phyloP scores from a whole-genome alignment of 2,329 filamentous ascomycete species.

The Rhynchosporium secalis region DNA sequence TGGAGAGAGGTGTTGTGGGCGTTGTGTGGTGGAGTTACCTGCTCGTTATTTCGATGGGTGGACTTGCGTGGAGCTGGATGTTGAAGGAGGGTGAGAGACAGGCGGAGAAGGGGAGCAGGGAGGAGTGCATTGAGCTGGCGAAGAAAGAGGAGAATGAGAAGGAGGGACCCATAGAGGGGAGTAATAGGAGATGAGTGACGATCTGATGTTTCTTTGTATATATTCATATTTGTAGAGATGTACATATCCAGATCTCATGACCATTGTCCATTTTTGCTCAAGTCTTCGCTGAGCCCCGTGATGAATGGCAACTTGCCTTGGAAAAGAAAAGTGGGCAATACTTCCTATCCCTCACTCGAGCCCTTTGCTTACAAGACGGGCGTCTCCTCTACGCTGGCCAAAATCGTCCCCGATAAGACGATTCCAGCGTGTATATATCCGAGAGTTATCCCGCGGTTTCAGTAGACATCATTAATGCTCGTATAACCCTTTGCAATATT shows the following conservation, averaged over 20 bases:
- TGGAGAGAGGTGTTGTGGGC: conserved; percentile 38
- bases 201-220: not conserved
- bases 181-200: not conserved
- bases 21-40: conserved; percentile 37
- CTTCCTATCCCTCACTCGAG: too few relatives aligned
- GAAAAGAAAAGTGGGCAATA: too few relatives aligned
- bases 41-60: conserved; percentile 44
- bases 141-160: conserved; percentile 5
- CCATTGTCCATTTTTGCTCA: too few relatives aligned
- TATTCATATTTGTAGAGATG: not conserved
- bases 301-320: too few relatives aligned
- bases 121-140: conserved; percentile 16
- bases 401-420: too few relatives aligned
- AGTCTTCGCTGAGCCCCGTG: too few relatives aligned
- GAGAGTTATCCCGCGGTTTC: too few relatives aligned
- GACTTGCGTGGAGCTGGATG: conserved; percentile 31
- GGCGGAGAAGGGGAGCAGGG: conserved; percentile 5
- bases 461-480: too few relatives aligned
- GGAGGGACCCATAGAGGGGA: not conserved
- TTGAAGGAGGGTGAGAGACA: conserved; percentile 26
- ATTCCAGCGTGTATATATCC: too few relatives aligned
- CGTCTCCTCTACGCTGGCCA: too few relatives aligned
- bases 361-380: too few relatives aligned
- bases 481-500: too few relatives aligned
- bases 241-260: conserved; percentile 1